Base-by-base conservation (phyloP, 306 rosid species). In the Sicyos edulis region DNA sequence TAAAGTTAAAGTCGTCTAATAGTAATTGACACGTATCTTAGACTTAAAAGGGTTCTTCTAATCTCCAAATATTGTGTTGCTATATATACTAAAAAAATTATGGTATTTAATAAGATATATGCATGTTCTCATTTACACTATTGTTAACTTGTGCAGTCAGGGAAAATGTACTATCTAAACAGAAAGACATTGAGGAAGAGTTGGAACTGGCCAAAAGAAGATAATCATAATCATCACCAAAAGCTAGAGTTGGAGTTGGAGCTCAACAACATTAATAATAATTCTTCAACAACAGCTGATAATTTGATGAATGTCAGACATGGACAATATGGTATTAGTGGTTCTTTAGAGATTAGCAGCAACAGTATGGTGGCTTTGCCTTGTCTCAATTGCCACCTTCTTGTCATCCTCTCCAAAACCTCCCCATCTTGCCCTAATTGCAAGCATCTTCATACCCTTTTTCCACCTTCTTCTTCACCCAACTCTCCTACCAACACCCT, bases 371-470 rank as follows among this genome's bases (percentile, higher is more conserved):
- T 84, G 24, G 87, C 87, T 40, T 76, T 84, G 78, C 81, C 87
- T 19, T 84, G 87, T 54, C 73, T 78, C 54, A 84, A 84, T 56
- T 84, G 85, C 59, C 87, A 84, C 74, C 87, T 81, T 10, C 85
- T 81, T 10, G 81, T 84, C 7, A 76, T 84, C 8, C 79, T 84
- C 63, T 81, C 87, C 42, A 81, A 74, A 44, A 69, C 87, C n/a
- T 81, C 78, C 24, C 85, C 87, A 29, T 70, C 79, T 63, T 84
- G 87, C 72, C 87, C 85, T 15, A 84, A 84, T 61, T 84, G 85
- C 83, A 81, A 81, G 77, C 77, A 76, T 37, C 74, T 84, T 26
- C 85, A 84, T 62, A 78, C 85, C 16, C 76, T 76, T 34, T 64
- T 42, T 45, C 82, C 82, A 4, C 26, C 70, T 40, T 53, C 42